Percentiles rank a stretch among this genome's conserved stretches.
Conservation (phyloP, 31 red algal genomes). For the Asparagopsis taxiformis region DNA sequence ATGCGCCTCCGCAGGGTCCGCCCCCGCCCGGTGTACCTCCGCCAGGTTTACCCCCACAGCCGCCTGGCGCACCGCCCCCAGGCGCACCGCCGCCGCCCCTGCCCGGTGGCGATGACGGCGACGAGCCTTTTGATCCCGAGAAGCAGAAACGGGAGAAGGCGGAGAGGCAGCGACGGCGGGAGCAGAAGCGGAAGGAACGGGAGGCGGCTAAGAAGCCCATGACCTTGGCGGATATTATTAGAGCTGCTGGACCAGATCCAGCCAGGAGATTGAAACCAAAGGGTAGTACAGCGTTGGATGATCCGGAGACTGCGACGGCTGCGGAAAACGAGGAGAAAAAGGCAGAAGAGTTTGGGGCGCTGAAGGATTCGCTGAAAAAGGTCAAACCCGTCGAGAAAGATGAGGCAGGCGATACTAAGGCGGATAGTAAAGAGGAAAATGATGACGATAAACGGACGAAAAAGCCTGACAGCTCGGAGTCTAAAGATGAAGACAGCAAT, state of each 20-base stretch:
- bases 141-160: slow-evolving; percentile 42
- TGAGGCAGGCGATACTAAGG: no score
- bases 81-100: neutral
- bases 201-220: slow-evolving; percentile 73
- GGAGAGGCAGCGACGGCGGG: slow-evolving; percentile 61
- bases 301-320: neutral
- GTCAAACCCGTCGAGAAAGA: no score
- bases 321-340: neutral
- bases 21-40: neutral
- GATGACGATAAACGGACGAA: no score
- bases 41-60: slow-evolving; percentile 1
- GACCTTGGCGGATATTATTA: slow-evolving; percentile 81
- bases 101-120: slow-evolving; percentile 2
- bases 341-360: neutral
- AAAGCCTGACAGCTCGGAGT: no score
- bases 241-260: slow-evolving; percentile 60
- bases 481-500: no score
- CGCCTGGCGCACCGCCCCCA: slow-evolving; percentile 27
- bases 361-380: no score
- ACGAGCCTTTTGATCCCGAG: slow-evolving; percentile 34
- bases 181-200: slow-evolving; percentile 59
- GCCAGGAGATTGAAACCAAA: slow-evolving; percentile 47
- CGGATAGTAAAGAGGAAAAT: no score
- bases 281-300: slow-evolving; percentile 31
- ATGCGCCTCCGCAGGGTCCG: neutral